These are phyloP conservation scores for Yamadazyma ubonensis DNA, from an alignment of 805 yeast genomes.

Conservation along the genomic window DNA sequence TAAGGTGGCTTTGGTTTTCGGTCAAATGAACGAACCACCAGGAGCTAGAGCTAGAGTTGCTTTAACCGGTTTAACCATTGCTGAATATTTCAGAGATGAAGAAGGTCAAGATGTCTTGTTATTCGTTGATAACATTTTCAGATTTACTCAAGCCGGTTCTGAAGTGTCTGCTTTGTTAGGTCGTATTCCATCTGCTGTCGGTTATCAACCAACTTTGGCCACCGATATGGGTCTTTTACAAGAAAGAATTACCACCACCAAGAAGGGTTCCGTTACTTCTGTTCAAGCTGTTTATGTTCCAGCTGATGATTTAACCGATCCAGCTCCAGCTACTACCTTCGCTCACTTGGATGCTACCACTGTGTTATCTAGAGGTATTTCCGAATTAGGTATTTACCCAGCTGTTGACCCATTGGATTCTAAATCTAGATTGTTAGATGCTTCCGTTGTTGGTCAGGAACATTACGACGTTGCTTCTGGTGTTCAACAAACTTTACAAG, in stretches of 20 bases:
- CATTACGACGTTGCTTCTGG: constrained; percentile 93
- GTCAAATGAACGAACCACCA: constrained; percentile 99
- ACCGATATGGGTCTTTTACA: constrained; percentile 99
- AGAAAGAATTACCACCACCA: constrained; percentile 99
- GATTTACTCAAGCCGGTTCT: constrained; percentile 99
- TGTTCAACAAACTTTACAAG: constrained; percentile 98
- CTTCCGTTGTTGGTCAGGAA: constrained; percentile 96
- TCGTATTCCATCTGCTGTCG: constrained; percentile 99
- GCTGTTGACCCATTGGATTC: constrained; percentile 99
- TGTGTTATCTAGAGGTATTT: constrained; percentile 98
- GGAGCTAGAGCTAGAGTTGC: constrained; percentile 99
- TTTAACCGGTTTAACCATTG: constrained; percentile 98
- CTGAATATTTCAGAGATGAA: constrained; percentile 99
- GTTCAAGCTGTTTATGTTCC: constrained; percentile 99
- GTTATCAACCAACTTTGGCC: constrained; percentile 99
- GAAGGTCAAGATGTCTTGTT: constrained; percentile 99
- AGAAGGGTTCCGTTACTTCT: constrained; percentile 99
- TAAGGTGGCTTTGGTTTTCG: constrained; percentile 98
- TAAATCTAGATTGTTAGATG: constrained; percentile 97
- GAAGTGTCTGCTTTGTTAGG: constrained; percentile 99
- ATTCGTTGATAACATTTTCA: constrained; percentile 99
- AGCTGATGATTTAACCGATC: constrained; percentile 99
- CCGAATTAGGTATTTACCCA: constrained; percentile 99
- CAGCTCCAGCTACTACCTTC: constrained; percentile 99
- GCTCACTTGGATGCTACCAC: constrained; percentile 99